A percentile compares a stretch with the other conserved stretches of the same genome.
Evolutionary conservation across 768 basidiomycete species (phyloP).

Genomic region (Termitomyces sp.): DNA sequence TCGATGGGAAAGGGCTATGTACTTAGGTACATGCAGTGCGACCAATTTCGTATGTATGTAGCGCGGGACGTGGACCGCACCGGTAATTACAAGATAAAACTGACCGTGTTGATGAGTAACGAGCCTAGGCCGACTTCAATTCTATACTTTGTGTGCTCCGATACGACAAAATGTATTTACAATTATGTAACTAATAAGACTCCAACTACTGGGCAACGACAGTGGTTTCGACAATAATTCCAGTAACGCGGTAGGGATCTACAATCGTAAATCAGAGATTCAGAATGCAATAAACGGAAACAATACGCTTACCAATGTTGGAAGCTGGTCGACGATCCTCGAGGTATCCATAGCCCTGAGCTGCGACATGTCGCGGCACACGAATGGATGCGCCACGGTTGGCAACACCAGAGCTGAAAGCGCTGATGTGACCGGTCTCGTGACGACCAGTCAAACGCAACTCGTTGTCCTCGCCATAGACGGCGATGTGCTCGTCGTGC

Average conservation of each 20-base stretch:
- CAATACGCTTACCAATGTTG: constrained; percentile 78
- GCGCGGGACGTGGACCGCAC: no score
- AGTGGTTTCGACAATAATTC: constrained; percentile 88
- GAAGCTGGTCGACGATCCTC: constrained; percentile 98
- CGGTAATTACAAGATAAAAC: no score
- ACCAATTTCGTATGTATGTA: no score
- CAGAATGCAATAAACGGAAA: constrained; percentile 7
- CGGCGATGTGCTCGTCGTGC: constrained; percentile 94
- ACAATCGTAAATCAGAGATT: constrained; percentile 11
- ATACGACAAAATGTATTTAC: constrained; percentile 15
- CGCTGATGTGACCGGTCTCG: constrained; percentile 93
- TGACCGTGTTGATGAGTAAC: no score
- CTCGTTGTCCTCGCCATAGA: constrained; percentile 98
- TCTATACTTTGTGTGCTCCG: not conserved
- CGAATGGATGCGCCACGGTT: constrained; percentile 97
- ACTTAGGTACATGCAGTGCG: no score
- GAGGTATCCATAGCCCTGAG: constrained; percentile 92
- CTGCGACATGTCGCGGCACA: constrained; percentile 90
- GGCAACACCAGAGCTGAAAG: constrained; percentile 93
- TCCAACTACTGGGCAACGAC: constrained; percentile 54
- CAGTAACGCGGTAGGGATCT: constrained; percentile 96
- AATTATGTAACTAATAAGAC: not conserved
- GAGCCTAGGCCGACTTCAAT: not conserved
- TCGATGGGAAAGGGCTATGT: no score
- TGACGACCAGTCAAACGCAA: constrained; percentile 93